Evolutionary conservation across 345 rosid genomes (phyloP).

Genomic region (Boechera divaricarpa): DNA sequence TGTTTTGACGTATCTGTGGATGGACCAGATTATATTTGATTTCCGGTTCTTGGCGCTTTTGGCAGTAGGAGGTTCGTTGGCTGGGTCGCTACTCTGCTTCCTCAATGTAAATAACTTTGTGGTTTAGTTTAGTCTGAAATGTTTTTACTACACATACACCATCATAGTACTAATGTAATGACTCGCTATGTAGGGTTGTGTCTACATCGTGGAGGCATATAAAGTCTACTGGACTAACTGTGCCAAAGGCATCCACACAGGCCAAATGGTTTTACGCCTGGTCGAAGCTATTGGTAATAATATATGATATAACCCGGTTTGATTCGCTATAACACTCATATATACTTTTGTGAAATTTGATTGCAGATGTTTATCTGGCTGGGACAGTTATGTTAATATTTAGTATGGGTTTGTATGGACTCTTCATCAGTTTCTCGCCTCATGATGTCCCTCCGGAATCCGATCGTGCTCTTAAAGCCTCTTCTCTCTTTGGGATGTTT

Average conservation of each 20-base stretch:
- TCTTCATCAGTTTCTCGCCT: slow-evolving; percentile 73
- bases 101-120: slow-evolving; percentile 64
- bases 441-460: slow-evolving; percentile 50
- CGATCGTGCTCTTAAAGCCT: slow-evolving; percentile 83
- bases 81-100: slow-evolving; percentile 88
- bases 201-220: slow-evolving; percentile 77
- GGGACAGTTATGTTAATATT: slow-evolving; percentile 96
- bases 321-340: neutral
- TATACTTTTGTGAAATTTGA: neutral
- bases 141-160: slow-evolving; percentile 11
- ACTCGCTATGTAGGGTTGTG: slow-evolving; percentile 63
- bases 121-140: neutral
- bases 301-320: neutral
- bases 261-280: slow-evolving; percentile 83
- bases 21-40: slow-evolving; percentile 74
- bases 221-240: slow-evolving; percentile 85
- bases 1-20: neutral
- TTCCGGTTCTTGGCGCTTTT: slow-evolving; percentile 89
- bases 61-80: slow-evolving; percentile 84
- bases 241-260: slow-evolving; percentile 77
- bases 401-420: slow-evolving; percentile 92
- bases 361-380: slow-evolving; percentile 91
- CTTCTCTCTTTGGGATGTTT: slow-evolving; percentile 97
- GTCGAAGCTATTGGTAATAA: slow-evolving; percentile 89
- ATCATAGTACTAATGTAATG: neutral